Percentiles rank a stretch among this genome's conserved stretches.
phyloP scores from a whole-genome alignment of 495 filamentous ascomycete genomes.

The Penicillium cosmopolitanum region DNA sequence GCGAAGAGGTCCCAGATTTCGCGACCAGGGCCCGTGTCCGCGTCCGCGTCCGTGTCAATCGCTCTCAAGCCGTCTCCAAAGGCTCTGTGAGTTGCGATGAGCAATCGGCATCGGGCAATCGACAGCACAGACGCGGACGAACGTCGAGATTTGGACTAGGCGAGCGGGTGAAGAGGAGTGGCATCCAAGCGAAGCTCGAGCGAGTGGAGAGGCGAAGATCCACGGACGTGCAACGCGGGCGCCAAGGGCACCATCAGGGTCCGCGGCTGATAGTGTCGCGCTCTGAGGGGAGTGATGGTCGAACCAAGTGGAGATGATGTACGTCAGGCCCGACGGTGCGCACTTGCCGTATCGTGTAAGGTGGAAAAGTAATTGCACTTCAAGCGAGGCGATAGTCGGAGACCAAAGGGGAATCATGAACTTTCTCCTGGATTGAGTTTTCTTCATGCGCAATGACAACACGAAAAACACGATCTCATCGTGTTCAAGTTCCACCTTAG shows the following conservation, averaged over 20 bases:
- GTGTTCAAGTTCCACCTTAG: not conserved
- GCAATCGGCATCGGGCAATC: not conserved
- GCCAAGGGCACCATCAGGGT: conserved; percentile 29
- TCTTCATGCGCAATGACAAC: conserved; percentile 12
- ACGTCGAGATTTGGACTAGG: conserved; percentile 10
- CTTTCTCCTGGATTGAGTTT: conserved; percentile 19
- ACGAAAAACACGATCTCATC: conserved; percentile 2
- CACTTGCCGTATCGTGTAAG: conserved; percentile 16
- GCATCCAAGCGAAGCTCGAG: conserved; percentile 7
- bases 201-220: conserved; percentile 23
- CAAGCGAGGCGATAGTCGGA: conserved; percentile 11
- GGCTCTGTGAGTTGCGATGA: not conserved
- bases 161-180: conserved; percentile 7
- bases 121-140: conserved; percentile 9
- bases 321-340: conserved; percentile 22
- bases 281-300: conserved; percentile 1
- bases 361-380: not conserved
- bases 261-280: conserved; percentile 24
- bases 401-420: not conserved
- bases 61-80: not conserved
- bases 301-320: conserved; percentile 13
- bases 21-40: not conserved
- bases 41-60: not conserved
- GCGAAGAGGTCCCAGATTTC: conserved; percentile 1
- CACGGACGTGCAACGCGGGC: conserved; percentile 15